Evolutionary conservation across 1,139 yeast genomes (phyloP).

Genomic region (Wickerhamomyces sp.): DNA sequence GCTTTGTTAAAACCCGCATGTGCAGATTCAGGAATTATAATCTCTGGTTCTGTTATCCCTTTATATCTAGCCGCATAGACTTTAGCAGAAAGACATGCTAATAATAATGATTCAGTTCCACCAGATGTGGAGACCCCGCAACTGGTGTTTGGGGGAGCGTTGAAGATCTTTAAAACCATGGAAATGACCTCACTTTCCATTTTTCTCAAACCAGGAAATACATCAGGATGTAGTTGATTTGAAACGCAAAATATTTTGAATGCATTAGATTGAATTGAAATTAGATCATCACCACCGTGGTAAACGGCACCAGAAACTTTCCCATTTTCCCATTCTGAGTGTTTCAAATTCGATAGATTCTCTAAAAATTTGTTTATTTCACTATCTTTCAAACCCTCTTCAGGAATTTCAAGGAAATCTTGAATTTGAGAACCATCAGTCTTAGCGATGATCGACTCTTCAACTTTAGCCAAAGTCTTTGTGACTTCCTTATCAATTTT

Average conservation of each 20-base stretch:
- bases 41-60: constrained; percentile 75
- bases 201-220: constrained; percentile 92
- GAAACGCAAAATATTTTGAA: constrained; percentile 78
- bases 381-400: constrained; percentile 45
- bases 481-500: constrained; percentile 60
- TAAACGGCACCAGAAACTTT: constrained; percentile 93
- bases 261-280: constrained; percentile 70
- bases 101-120: constrained; percentile 89
- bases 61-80: constrained; percentile 48
- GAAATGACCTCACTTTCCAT: constrained; percentile 95
- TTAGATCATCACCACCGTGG: constrained; percentile 81
- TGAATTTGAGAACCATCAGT: constrained; percentile 35
- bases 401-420: constrained; percentile 52
- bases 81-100: constrained; percentile 83
- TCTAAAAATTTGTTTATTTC: constrained; percentile 47
- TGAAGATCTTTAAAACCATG: constrained; percentile 77
- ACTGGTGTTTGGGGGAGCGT: constrained; percentile 57
- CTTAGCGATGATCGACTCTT: constrained; percentile 49
- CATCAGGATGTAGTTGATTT: constrained; percentile 95
- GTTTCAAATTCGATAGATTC: constrained; percentile 45
- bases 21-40: constrained; percentile 81
- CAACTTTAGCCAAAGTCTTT: constrained; percentile 45
- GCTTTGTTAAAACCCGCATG: constrained; percentile 98
- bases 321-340: constrained; percentile 80
- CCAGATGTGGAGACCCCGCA: constrained; percentile 95